Conservation (phyloP, 202 grass and related monocot species). For the Dendrocalamus latiflorus region DNA sequence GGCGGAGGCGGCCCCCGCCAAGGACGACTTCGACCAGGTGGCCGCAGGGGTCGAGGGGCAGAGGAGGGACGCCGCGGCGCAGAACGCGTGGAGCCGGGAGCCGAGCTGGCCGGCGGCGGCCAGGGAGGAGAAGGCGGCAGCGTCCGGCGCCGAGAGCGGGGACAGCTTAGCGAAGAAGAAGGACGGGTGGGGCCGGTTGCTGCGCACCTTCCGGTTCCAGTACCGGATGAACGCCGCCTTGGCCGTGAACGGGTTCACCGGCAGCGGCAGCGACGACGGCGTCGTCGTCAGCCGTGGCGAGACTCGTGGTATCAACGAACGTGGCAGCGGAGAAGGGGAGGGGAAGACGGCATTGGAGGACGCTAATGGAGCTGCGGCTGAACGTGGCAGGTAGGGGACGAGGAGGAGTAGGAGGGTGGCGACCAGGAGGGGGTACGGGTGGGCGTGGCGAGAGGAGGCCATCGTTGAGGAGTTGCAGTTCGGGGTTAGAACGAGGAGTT, state of each 20-base stretch:
- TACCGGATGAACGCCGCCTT: conserved; percentile 78
- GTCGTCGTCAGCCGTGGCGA: not conserved
- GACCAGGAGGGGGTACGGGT: not conserved
- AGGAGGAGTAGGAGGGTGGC: not conserved
- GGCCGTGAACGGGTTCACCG: conserved; percentile 77
- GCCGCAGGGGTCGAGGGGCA: conserved; percentile 34
- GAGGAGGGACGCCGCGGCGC: conserved; percentile 47
- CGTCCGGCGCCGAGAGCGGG: conserved; percentile 67
- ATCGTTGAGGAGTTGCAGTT: not conserved
- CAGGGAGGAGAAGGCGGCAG: conserved; percentile 37
- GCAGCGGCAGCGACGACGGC: not conserved
- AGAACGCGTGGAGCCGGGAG: conserved; percentile 41
- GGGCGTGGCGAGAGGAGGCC: conserved; percentile 2
- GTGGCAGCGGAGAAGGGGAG: not conserved
- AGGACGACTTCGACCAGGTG: not conserved
- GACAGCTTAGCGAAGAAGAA: conserved; percentile 90
- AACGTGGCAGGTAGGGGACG: not conserved
- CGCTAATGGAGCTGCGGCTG: not conserved
- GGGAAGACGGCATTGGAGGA: not conserved
- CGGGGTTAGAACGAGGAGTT: not conserved
- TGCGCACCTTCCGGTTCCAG: conserved; percentile 84
- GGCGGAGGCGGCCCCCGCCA: not conserved
- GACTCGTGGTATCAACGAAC: not conserved
- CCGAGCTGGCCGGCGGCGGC: conserved; percentile 17
- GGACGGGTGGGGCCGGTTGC: conserved; percentile 55